Base-by-base conservation (phyloP, 495 filamentous ascomycete species). In the Pyronema omphalodes region DNA sequence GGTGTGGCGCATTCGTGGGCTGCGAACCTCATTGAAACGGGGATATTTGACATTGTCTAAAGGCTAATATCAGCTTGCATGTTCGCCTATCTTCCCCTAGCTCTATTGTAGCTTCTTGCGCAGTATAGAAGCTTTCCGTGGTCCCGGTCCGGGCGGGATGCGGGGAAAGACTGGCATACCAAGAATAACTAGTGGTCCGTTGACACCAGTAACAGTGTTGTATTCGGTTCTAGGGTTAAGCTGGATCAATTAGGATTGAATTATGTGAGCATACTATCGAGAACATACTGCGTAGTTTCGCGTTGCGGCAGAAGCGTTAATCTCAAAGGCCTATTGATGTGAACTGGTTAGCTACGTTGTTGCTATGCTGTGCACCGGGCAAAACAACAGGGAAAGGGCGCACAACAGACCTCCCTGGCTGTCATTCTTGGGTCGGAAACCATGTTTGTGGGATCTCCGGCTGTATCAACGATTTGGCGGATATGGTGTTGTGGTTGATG, bases 141-240 rank as follows among this genome's bases (percentile, higher is more conserved):
- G 11, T 12, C 39, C 39, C 11, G 39, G 39, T n/a, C 12, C 2
- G 44, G 9, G 12, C 4, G 44, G 34, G 33, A 51, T 37, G 19
- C 48, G 18, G 48, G 12, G 12, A 51, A 51, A 51, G 34, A 47
- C 18, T 23, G 33, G 59, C 76, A 65, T 67, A 94, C 88, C 93
- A 48, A 99, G 76, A 67, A 99, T 86, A 62, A 99, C 91, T 70
- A 96, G 77, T 52, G 91, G 91, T 46, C 91, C 93, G 71, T 96
- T 99, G 69, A 96, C 84, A 70, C 88, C 93, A 68, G 86, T 84
- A 67, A 99, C 87, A 57, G 91, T 99, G 74, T 99, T 99, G 75
- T 99, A 99, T 47, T 60, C 63, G 54, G 63, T 64, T 55, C 61
- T 60, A 9, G 61, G 61, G 15, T 63, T 57, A 14, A 54, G 40